Evolutionary conservation across 176 grass and related monocot species (phyloP), one percentile per base, ranked within the genome.

Genomic region (Phyllostachys edulis): DNA sequence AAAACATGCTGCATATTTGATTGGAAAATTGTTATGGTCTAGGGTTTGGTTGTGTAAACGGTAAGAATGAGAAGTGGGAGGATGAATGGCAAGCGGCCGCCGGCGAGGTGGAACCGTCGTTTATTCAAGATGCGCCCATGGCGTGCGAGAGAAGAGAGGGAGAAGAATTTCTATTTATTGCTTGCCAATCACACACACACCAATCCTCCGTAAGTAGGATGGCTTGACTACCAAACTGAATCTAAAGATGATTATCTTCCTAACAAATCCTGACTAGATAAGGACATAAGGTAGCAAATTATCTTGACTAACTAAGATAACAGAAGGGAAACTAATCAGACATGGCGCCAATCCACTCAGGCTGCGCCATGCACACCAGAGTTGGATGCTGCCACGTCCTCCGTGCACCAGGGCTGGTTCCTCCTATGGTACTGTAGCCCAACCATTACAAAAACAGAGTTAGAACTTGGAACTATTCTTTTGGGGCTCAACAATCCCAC

Each of bases 1-100:
- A 67, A 66, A 85, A 85, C 5, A 62, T 62, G 26, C 47, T 27
- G 26, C 45, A 51, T 71, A 37, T 63, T 47, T 61, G 38, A 56
- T 73, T 36, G 47, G 46, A 70, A 59, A 81, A 44, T 1, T 12
- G 34, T 18, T 55, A 55, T 55, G 52, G 16, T 55, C 52, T 21
- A 55, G 6, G 52, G 18, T 55, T 55, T 55, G 18, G 18, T 21
- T 21, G 52, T 1, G 17, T 18, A 55, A 21, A 55, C 6, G 1
- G 16, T 55, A 55, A 55, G 52, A 55, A 55, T 55, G 52, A 1
- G 52, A 55, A 55, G 17, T 55, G 18, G 52, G 52, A 20, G 18
- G 18, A 18, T 2, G 0, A 55, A 55, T 0, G 6, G 52, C 18
- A 55, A 55, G 52, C 0, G 6, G 6, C 18, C 6, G 5, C 17